Conservation (phyloP, 441 rosid genomes). For the Pelargonium fulgidum region DNA sequence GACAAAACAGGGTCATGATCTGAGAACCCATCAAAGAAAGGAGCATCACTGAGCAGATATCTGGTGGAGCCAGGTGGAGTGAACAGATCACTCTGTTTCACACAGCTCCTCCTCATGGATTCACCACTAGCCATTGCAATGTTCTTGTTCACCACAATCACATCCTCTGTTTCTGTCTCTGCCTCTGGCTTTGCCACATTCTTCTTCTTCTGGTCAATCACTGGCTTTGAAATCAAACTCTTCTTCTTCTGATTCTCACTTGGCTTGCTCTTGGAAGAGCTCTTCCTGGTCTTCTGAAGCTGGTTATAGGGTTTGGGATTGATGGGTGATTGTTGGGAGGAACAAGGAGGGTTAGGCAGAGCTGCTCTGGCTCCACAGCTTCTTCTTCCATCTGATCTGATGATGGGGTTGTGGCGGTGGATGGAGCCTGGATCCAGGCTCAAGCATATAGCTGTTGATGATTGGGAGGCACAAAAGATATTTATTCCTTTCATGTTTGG, state of each 20-base stretch:
- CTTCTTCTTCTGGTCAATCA: constrained; percentile 18
- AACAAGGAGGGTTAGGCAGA: constrained; percentile 43
- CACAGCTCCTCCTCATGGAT: constrained; percentile 28
- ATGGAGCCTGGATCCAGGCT: constrained; percentile 56
- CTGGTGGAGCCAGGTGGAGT: constrained; percentile 78
- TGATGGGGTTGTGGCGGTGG: constrained; percentile 91
- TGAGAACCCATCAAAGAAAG: constrained; percentile 37
- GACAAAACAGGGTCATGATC: constrained; percentile 49
- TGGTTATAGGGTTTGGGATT: constrained; percentile 48
- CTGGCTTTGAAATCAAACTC: constrained; percentile 18
- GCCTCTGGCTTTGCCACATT: not conserved
- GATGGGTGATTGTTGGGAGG: constrained; percentile 44
- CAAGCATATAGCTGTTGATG: constrained; percentile 62
- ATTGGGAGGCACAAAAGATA: constrained; percentile 67
- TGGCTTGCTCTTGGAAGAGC: constrained; percentile 19
- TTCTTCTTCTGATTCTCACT: constrained; percentile 9
- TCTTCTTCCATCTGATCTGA: constrained; percentile 61
- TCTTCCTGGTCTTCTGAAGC: constrained; percentile 32
- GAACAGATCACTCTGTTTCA: constrained; percentile 32
- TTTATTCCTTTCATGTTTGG: constrained; percentile 38
- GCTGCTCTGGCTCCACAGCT: constrained; percentile 25
- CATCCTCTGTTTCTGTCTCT: too few relatives aligned
- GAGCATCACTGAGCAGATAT: constrained; percentile 45
- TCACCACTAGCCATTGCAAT: constrained; percentile 3
- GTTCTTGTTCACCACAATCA: constrained; percentile 20